Evolutionary conservation across 805 yeast genomes (phyloP).

Genomic region (Helenozyma baotianmanensis): DNA sequence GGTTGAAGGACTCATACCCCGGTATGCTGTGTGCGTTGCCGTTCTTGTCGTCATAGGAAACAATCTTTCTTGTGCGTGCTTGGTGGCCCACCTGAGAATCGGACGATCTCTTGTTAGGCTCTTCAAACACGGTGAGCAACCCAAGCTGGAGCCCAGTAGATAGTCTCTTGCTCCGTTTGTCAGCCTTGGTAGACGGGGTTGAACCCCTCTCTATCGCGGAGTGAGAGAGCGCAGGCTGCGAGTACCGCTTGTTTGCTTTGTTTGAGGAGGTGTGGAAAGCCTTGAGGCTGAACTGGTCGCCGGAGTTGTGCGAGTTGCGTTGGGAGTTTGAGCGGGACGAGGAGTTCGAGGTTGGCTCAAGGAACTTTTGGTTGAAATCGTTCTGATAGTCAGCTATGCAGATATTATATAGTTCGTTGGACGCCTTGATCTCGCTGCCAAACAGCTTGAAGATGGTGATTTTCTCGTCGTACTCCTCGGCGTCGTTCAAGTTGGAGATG

Average conservation of each 20-base stretch:
- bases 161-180: constrained; percentile 24
- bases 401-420: constrained; percentile 28
- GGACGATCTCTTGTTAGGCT: constrained; percentile 2
- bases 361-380: constrained; percentile 10
- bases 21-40: constrained; percentile 16
- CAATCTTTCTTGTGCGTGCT: neutral
- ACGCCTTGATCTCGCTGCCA: constrained; percentile 24
- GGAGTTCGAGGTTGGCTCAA: constrained; percentile 5
- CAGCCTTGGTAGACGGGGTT: constrained; percentile 11
- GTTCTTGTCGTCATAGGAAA: constrained; percentile 22
- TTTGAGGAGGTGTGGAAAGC: constrained; percentile 28
- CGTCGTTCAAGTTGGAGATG: constrained; percentile 18
- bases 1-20: constrained; percentile 29
- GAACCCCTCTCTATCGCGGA: constrained; percentile 3
- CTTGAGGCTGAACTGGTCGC: constrained; percentile 22
- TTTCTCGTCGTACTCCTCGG: constrained; percentile 34
- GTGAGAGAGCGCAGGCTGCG: constrained; percentile 8
- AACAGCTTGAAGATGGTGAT: constrained; percentile 34
- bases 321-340: constrained; percentile 16
- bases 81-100: too few species aligned
- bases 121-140: constrained; percentile 37
- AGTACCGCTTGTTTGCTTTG: constrained; percentile 22
- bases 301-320: constrained; percentile 15
- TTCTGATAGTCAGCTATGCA: constrained; percentile 24
- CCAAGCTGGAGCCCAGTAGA: constrained; percentile 37